Evolutionary conservation across 148 eudicot genomes (phyloP), one percentile per base, ranked within the genome.

Genomic region (Spergularia marina): DNA sequence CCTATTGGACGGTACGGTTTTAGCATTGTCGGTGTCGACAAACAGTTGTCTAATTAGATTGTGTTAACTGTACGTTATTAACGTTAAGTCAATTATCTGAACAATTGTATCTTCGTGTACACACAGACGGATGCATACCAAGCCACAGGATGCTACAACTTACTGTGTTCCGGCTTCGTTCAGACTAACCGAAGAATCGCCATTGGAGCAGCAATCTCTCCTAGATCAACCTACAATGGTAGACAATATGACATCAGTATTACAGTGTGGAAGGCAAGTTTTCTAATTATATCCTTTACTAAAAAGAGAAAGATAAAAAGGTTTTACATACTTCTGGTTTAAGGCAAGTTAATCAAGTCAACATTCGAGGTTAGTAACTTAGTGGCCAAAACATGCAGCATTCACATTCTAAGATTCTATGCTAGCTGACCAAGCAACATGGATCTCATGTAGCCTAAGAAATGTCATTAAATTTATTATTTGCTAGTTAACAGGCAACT

Each of bases 131-230:
- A 96, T 85, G 99, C 97, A 83, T 96, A 96, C 86, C 97, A 89
- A 82, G 85, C 98, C 41, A 96, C 99, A 12, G 99, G 99, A 82
- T 96, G 98, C 89, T 96, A 96, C 93, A 96, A 96, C 79, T 74
- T 96, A 55, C 85, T 92, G 47, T 96, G 99, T 77, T 96, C 99
- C 49, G 99, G 99, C 53, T 96, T 96, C 65, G 86, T 96, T 68
- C 99, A 96, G 84, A 92, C 92, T 5, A 96, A 91, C 84, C 83
- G 83, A 59, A 88, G 71, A 73, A 88, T 96, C 56, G 97, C 98
- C 12, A 96, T 96, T n/a, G 99, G 99, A 52, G 98, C 99, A 52
- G 98, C 99, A 40, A 96, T 96, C 55, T 91, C 98, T 71, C 99
- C 99, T 16, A 87, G 94, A 77, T 92, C 98, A 15, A 72, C 87